Evolutionary conservation across 202 grass and related monocot species (phyloP).

Genomic region (Bolboschoenoplectus hybrid): DNA sequence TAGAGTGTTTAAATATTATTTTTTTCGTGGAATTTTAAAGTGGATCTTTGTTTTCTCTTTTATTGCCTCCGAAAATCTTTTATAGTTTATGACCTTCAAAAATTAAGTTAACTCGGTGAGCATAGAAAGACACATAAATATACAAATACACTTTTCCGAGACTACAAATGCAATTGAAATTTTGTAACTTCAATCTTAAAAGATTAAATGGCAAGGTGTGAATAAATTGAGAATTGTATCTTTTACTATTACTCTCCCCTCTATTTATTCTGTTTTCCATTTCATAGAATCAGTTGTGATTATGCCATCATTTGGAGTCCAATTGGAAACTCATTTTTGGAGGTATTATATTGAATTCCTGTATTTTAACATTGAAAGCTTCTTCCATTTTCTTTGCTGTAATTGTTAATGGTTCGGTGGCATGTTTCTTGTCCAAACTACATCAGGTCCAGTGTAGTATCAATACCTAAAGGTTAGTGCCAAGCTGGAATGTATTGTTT

Average conservation of each 20-base stretch:
- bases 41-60: background rate
- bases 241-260: background rate
- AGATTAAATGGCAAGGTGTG: background rate
- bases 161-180: slow-evolving; percentile 2
- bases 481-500: background rate
- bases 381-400: background rate
- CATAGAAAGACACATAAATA: background rate
- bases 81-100: background rate
- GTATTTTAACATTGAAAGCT: background rate
- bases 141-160: background rate
- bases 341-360: slow-evolving; percentile 44
- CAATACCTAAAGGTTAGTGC: background rate
- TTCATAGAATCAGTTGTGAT: slow-evolving; percentile 70
- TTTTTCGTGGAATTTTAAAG: background rate
- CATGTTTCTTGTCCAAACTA: background rate
- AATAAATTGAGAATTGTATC: background rate
- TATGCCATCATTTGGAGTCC: slow-evolving; percentile 72
- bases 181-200: background rate
- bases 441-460: background rate
- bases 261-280: slow-evolving; percentile 27
- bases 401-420: background rate
- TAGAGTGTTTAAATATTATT: background rate
- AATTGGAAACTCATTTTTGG: slow-evolving; percentile 76
- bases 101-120: slow-evolving; percentile 7
- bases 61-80: background rate